Conservation (phyloP, 768 basidiomycete genomes). For the Coprinellus aureogranulatus region DNA sequence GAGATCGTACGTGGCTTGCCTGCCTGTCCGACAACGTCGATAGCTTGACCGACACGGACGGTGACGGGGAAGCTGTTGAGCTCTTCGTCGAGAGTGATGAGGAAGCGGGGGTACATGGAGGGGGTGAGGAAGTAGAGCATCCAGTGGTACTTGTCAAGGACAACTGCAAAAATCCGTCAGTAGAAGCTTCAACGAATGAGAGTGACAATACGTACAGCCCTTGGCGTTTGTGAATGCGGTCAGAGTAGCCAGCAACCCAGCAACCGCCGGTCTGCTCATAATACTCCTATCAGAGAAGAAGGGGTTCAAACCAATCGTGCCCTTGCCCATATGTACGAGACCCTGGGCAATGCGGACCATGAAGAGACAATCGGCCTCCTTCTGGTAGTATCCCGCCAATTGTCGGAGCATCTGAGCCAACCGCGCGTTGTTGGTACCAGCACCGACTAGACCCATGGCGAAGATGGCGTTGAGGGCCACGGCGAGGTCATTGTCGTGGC, state of each 20-base stretch:
- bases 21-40: constrained; percentile 96
- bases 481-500: constrained; percentile 95
- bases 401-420: constrained; percentile 97
- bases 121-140: constrained; percentile 96
- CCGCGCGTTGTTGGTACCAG: constrained; percentile 97
- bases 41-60: constrained; percentile 94
- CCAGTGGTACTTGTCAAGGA: constrained; percentile 96
- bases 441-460: constrained; percentile 97
- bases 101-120: constrained; percentile 97
- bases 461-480: constrained; percentile 97
- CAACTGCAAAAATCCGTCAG: constrained; percentile 49
- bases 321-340: constrained; percentile 99
- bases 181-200: background rate
- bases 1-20: constrained; percentile 96
- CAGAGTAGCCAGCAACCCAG: constrained; percentile 83
- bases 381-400: constrained; percentile 96
- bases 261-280: constrained; percentile 85
- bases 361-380: constrained; percentile 95
- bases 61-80: constrained; percentile 84
- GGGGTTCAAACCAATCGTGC: constrained; percentile 93
- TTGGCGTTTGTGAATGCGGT: constrained; percentile 94
- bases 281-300: constrained; percentile 92
- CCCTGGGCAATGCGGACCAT: constrained; percentile 96
- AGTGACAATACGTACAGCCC: constrained; percentile 62
- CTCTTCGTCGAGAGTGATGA: constrained; percentile 94